Conservation (phyloP, 75 land plant genomes). For the Pinus albicaulis region DNA sequence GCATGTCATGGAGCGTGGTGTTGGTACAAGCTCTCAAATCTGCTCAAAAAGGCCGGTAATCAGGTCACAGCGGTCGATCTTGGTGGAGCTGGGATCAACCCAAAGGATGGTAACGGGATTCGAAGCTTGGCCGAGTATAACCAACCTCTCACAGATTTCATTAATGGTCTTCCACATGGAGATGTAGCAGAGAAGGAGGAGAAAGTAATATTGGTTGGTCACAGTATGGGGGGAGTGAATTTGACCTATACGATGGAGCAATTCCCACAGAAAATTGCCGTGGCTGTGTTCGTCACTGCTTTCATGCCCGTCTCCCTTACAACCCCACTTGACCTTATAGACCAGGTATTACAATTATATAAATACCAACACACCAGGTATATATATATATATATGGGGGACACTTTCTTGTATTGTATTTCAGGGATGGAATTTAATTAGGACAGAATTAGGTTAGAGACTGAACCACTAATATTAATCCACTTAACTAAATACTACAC, state of each 20-base stretch:
- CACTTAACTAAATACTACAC: too few relatives aligned
- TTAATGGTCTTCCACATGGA: conserved; percentile 27
- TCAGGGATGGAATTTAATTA: too few relatives aligned
- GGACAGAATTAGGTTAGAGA: too few relatives aligned
- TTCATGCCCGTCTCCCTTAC: conserved; percentile 24
- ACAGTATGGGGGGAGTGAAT: conserved; percentile 46
- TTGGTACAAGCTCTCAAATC: conserved; percentile 57
- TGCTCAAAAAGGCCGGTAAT: conserved; percentile 56
- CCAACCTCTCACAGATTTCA: conserved; percentile 50
- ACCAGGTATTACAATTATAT: too few relatives aligned
- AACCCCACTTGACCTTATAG: too few relatives aligned
- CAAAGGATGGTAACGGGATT: conserved; percentile 38
- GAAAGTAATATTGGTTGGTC: conserved; percentile 39
- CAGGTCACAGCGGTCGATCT: conserved; percentile 62
- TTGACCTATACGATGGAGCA: conserved; percentile 24
- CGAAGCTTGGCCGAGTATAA: conserved; percentile 52
- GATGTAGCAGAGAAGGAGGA: not conserved
- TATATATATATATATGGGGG: too few relatives aligned
- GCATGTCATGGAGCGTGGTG: conserved; percentile 67
- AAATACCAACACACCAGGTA: too few relatives aligned
- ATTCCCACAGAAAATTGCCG: conserved; percentile 33
- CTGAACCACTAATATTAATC: too few relatives aligned
- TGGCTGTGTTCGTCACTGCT: conserved; percentile 34
- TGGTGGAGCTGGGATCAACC: conserved; percentile 45
- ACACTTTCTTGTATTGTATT: too few relatives aligned